Percentiles rank a stretch among this genome's conserved stretches.
Evolutionary conservation across 2,329 filamentous ascomycete genomes (phyloP).

Genomic region (Colletotrichum plurivorum): DNA sequence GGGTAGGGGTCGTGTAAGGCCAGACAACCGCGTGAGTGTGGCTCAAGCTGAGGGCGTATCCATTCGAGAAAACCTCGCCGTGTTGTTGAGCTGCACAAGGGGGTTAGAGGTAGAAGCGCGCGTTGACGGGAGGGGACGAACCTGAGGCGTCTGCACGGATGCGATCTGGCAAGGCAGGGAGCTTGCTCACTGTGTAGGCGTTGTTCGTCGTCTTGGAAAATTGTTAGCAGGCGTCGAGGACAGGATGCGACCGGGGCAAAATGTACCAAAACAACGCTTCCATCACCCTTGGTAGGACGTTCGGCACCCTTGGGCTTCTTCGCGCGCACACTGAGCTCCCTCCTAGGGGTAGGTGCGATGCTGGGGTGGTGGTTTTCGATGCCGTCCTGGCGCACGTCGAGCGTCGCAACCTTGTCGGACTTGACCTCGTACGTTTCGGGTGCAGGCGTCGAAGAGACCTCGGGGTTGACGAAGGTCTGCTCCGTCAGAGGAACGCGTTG

Average conservation of each 20-base stretch:
- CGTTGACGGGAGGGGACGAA: slow-evolving; percentile 58
- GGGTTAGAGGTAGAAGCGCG: slow-evolving; percentile 43
- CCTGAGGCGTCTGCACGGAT: slow-evolving; percentile 77
- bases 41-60: slow-evolving; percentile 85
- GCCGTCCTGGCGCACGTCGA: slow-evolving; percentile 62
- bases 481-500: slow-evolving; percentile 71
- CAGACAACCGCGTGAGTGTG: slow-evolving; percentile 88
- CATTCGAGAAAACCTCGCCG: slow-evolving; percentile 76
- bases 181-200: slow-evolving; percentile 87
- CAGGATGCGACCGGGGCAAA: slow-evolving; percentile 22
- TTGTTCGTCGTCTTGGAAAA: slow-evolving; percentile 81
- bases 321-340: slow-evolving; percentile 71
- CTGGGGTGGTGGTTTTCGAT: slow-evolving; percentile 57
- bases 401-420: slow-evolving; percentile 63
- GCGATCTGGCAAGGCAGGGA: slow-evolving; percentile 85
- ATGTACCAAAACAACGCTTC: slow-evolving; percentile 75
- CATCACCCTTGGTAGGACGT: slow-evolving; percentile 76
- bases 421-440: slow-evolving; percentile 72
- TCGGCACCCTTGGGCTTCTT: slow-evolving; percentile 76
- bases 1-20: slow-evolving; percentile 82
- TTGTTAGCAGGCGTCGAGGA: slow-evolving; percentile 29
- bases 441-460: slow-evolving; percentile 48
- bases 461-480: slow-evolving; percentile 68
- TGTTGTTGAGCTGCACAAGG: slow-evolving; percentile 70
- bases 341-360: slow-evolving; percentile 53